These are phyloP conservation scores for Clonostachys sp. DNA, from an alignment of 2,329 filamentous ascomycete genomes.

Conservation along the genomic window DNA sequence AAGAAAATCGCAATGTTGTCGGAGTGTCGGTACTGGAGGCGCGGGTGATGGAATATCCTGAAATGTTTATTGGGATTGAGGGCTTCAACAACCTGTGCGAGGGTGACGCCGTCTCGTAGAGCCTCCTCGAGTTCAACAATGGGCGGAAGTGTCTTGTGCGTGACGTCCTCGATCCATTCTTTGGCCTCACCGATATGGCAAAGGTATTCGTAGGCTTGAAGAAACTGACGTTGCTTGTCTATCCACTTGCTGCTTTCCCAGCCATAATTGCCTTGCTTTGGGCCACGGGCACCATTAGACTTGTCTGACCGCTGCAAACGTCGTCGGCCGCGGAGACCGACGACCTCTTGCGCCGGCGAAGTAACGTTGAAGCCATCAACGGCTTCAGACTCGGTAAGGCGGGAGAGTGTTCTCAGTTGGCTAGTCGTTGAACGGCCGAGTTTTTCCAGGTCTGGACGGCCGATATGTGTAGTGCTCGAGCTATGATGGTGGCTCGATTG, in stretches of 20 bases:
- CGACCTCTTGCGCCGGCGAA: slow-evolving; percentile 76
- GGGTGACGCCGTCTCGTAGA: slow-evolving; percentile 84
- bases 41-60: slow-evolving; percentile 80
- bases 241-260: slow-evolving; percentile 94
- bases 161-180: slow-evolving; percentile 95
- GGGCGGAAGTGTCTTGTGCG: slow-evolving; percentile 78
- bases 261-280: slow-evolving; percentile 50
- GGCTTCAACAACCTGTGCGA: slow-evolving; percentile 90
- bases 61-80: slow-evolving; percentile 68
- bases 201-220: slow-evolving; percentile 96
- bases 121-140: slow-evolving; percentile 94
- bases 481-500: slow-evolving; percentile 21
- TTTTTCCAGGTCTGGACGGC: slow-evolving; percentile 70
- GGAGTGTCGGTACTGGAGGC: slow-evolving; percentile 89
- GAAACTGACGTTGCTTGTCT: slow-evolving; percentile 95
- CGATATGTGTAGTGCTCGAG: slow-evolving; percentile 37
- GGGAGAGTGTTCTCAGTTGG: slow-evolving; percentile 82
- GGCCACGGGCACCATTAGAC: slow-evolving; percentile 36
- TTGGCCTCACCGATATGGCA: slow-evolving; percentile 99
- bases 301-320: slow-evolving; percentile 71
- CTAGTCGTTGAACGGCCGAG: slow-evolving; percentile 86
- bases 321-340: slow-evolving; percentile 78
- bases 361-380: slow-evolving; percentile 79
- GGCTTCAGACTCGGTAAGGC: slow-evolving; percentile 69
- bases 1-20: slow-evolving; percentile 99